Evolutionary conservation across 257 asterid genomes (phyloP).

Genomic region (Thymus mandschuricus): DNA sequence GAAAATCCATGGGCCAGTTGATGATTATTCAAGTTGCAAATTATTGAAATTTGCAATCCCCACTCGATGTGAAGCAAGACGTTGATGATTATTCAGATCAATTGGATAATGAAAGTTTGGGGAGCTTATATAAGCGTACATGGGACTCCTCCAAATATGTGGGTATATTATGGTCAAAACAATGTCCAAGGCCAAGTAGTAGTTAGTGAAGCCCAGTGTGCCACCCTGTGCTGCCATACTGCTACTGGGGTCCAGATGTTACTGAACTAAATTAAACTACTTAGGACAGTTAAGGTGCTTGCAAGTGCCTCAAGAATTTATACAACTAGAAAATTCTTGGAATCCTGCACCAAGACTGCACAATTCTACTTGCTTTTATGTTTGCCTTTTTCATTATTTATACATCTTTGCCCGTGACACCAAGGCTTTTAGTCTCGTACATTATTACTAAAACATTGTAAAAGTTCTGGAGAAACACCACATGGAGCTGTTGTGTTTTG

Average conservation of each 20-base stretch:
- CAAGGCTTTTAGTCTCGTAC: not conserved
- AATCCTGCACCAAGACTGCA: not conserved
- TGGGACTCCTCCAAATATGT: not conserved
- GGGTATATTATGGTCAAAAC: not conserved
- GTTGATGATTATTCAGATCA: too few relatives aligned
- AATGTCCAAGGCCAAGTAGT: not conserved
- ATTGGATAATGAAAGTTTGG: too few relatives aligned
- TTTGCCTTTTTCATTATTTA: not conserved
- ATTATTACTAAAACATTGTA: too few relatives aligned
- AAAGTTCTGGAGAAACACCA: not conserved
- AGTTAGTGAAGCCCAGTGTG: not conserved
- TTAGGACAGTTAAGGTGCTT: conserved; percentile 13
- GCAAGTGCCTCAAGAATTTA: not conserved
- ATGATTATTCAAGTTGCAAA: too few relatives aligned
- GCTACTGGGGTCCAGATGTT: not conserved
- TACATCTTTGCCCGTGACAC: not conserved
- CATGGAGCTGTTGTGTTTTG: not conserved
- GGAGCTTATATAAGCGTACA: not conserved
- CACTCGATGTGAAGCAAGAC: too few relatives aligned
- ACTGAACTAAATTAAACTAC: not conserved
- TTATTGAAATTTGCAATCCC: too few relatives aligned
- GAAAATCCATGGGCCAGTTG: not conserved
- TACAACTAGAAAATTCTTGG: not conserved
- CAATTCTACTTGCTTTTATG: not conserved
- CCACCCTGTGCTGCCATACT: not conserved